Evolutionary conservation across 257 asterid genomes (phyloP).

Genomic region (Euphrasia confusa): DNA sequence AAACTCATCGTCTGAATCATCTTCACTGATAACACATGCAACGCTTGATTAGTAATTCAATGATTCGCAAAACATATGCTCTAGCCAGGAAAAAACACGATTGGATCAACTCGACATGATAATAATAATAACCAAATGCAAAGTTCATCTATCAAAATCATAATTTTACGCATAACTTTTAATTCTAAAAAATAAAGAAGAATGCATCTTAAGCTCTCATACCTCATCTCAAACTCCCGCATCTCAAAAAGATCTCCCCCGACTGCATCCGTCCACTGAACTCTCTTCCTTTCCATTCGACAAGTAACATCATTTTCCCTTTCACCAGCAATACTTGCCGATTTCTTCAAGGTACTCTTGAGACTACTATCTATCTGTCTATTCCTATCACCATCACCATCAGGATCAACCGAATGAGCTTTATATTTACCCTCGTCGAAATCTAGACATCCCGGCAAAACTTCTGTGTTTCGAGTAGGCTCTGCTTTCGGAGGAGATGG

Average conservation of each 20-base stretch:
- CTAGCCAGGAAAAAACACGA: background rate
- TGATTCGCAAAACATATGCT: background rate
- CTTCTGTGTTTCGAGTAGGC: constrained; percentile 57
- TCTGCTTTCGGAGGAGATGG: constrained; percentile 69
- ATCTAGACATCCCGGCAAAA: constrained; percentile 32
- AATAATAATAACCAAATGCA: background rate
- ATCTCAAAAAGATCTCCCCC: constrained; percentile 90
- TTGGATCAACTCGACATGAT: background rate
- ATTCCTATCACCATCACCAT: constrained; percentile 31
- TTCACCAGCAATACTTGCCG: constrained; percentile 27
- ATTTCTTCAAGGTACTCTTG: constrained; percentile 79
- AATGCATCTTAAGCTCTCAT: constrained; percentile 23
- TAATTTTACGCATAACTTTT: background rate
- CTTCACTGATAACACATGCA: constrained; percentile 56
- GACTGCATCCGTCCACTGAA: constrained; percentile 80
- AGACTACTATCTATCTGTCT: constrained; percentile 36
- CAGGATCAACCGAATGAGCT: constrained; percentile 35
- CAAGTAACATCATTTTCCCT: constrained; percentile 27
- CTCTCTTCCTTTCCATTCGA: constrained; percentile 60
- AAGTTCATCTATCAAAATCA: background rate
- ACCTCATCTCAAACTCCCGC: constrained; percentile 96
- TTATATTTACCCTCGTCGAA: constrained; percentile 39
- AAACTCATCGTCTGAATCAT: constrained; percentile 72
- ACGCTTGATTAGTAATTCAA: constrained; percentile 21
- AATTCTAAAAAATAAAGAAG: constrained; percentile 4